Evolutionary conservation across 2,329 filamentous ascomycete species (phyloP), one percentile per base, ranked within the genome.

Genomic region (Immersiporthe knoxdaviesiana): DNA sequence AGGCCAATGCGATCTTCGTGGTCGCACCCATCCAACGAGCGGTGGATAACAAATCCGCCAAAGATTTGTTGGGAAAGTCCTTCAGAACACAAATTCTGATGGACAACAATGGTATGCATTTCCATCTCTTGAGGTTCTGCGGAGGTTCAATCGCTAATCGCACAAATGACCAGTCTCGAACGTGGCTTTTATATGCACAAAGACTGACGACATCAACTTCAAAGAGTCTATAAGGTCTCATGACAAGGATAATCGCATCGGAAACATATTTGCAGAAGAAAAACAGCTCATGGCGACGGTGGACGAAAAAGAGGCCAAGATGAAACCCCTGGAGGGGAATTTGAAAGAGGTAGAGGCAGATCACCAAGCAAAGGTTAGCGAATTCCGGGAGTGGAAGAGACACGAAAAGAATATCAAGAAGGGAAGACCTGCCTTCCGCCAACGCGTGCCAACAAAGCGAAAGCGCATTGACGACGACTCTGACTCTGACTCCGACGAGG

Each of bases 131-230:
- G n/a, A n/a, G 3, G 14, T 10, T 24, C 37, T 10, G 27, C 21
- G 6, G 8, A 18, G 35, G 6, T 14, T n/a, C 8, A 39, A 14
- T 2, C 24, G 59, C 59, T 62, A 62, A 62, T 62, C 1, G 12
- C 14, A 8, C 24, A 37, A 27, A 2, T 30, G 35, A 41, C 10
- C 10, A 62, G 59, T 62, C n/a, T 82, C 79, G 10, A 81, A 78
- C 2, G 80, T 90, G 2, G 88, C 86, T 0, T 90, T 90, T 70
- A 86, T 91, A 14, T 90, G 87, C 74, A 85, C 82, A n/a, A 90
- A 89, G 73, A 86, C 86, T 0, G 89, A 91, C 73, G 86, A 90
- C 54, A 87, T 90, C 39, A 35, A 66, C n/a, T 16, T 64, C 21
- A 21, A n/a, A 3, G 67, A 71, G 2, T 30, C 61, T 2, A 8